Evolutionary conservation across 2,329 filamentous ascomycete genomes (phyloP).

Genomic region (Cercospora citrullina): DNA sequence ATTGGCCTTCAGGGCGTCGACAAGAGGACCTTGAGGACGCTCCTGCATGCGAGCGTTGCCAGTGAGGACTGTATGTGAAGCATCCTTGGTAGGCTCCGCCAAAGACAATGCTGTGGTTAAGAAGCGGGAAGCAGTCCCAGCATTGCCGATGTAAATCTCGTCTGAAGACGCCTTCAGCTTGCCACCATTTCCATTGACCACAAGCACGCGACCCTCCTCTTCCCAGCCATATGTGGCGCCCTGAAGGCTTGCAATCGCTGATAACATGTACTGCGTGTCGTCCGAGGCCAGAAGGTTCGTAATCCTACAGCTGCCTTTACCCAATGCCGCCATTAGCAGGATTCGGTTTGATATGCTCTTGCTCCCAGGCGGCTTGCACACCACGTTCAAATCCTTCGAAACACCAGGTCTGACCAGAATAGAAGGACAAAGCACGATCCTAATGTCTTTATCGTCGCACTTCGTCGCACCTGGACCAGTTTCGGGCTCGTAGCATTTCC

Average conservation of each 20-base stretch:
- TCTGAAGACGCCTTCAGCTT: slow-evolving; percentile 72
- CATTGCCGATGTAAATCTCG: slow-evolving; percentile 90
- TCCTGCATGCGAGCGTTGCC: slow-evolving; percentile 97
- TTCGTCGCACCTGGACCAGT: slow-evolving; percentile 62
- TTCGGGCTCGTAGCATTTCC: slow-evolving; percentile 79
- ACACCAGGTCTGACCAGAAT: slow-evolving; percentile 73
- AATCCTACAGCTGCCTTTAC: slow-evolving; percentile 80
- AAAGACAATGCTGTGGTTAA: slow-evolving; percentile 88
- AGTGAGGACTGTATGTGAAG: slow-evolving; percentile 75
- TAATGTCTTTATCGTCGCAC: slow-evolving; percentile 82
- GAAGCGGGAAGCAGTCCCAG: slow-evolving; percentile 93
- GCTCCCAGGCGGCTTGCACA: slow-evolving; percentile 86
- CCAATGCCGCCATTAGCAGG: slow-evolving; percentile 87
- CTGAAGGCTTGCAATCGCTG: slow-evolving; percentile 79
- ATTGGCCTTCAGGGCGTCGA: slow-evolving; percentile 84
- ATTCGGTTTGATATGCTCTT: slow-evolving; percentile 98
- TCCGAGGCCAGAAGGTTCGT: slow-evolving; percentile 94
- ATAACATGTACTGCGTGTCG: slow-evolving; percentile 95
- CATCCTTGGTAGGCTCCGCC: slow-evolving; percentile 63
- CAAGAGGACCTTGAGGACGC: slow-evolving; percentile 86
- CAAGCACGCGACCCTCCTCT: slow-evolving; percentile 85
- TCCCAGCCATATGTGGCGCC: slow-evolving; percentile 93
- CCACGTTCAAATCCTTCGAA: slow-evolving; percentile 63
- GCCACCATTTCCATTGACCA: slow-evolving; percentile 89
- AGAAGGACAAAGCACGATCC: slow-evolving; percentile 77